Evolutionary conservation across 805 yeast genomes (phyloP).

Genomic region (Ogataea siamensis): DNA sequence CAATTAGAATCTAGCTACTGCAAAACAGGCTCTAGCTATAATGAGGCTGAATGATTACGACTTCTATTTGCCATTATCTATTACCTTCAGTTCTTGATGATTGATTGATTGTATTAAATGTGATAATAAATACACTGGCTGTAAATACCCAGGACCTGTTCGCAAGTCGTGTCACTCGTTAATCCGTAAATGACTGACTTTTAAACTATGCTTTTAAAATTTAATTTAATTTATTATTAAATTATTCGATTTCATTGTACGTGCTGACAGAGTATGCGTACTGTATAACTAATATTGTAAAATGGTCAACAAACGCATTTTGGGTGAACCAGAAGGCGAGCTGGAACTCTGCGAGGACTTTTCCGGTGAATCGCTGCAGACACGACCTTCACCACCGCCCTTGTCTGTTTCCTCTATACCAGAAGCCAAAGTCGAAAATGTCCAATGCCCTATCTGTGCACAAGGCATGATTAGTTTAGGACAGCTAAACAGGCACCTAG

Average conservation of each 20-base stretch:
- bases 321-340: conserved; percentile 24
- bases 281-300: background rate
- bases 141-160: background rate
- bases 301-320: conserved; percentile 25
- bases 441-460: conserved; percentile 80
- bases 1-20: conserved; percentile 13
- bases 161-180: too few species aligned
- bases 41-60: conserved; percentile 12
- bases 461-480: conserved; percentile 52
- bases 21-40: conserved; percentile 1
- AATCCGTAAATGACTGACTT: too few species aligned
- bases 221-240: background rate
- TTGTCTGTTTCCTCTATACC: too few species aligned
- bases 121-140: background rate
- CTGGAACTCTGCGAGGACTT: too few species aligned
- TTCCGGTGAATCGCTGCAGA: too few species aligned
- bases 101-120: conserved; percentile 6
- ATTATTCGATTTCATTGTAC: background rate
- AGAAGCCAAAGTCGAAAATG: too few species aligned
- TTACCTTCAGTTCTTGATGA: conserved; percentile 4
- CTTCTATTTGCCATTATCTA: conserved; percentile 2
- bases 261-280: too few species aligned
- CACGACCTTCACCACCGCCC: conserved; percentile 7
- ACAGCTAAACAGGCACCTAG: conserved; percentile 69
- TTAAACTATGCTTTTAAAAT: background rate